A percentile compares a stretch with the other conserved stretches of the same genome.
These are phyloP conservation scores for Termitomyces heimii DNA, from an alignment of 768 basidiomycete genomes.

Conservation along the genomic window DNA sequence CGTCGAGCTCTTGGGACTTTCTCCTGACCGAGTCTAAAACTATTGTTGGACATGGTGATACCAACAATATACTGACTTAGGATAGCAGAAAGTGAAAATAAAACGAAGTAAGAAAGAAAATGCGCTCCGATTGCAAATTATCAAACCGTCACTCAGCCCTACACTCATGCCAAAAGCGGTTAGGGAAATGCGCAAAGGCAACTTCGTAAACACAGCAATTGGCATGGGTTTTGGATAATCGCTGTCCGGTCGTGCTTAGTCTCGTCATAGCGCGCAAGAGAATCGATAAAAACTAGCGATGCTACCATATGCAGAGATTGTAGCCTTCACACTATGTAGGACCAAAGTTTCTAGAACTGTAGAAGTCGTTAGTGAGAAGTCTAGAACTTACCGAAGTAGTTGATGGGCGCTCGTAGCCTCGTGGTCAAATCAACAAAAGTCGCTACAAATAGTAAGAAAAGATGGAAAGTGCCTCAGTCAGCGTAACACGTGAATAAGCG, in stretches of 20 bases:
- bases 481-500: not conserved
- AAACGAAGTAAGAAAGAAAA: not conserved
- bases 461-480: not conserved
- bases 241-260: constrained; percentile 1
- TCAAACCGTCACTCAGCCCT: constrained; percentile 8
- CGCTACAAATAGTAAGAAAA: not conserved
- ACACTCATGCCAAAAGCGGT: constrained; percentile 2
- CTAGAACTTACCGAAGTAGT: not conserved
- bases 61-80: too few relatives aligned
- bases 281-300: not conserved
- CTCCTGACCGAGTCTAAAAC: not conserved
- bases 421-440: not conserved
- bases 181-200: not conserved
- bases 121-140: constrained; percentile 11
- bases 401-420: not conserved
- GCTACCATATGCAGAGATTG: not conserved
- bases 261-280: constrained; percentile 4
- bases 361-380: too few relatives aligned
- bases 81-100: not conserved
- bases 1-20: not conserved
- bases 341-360: not conserved
- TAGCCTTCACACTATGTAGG: not conserved
- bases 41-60: not conserved
- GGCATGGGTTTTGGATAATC: not conserved
- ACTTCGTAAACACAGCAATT: constrained; percentile 5